Evolutionary conservation across 805 yeast species (phyloP).

Genomic region (Suhomyces canberraensis): DNA sequence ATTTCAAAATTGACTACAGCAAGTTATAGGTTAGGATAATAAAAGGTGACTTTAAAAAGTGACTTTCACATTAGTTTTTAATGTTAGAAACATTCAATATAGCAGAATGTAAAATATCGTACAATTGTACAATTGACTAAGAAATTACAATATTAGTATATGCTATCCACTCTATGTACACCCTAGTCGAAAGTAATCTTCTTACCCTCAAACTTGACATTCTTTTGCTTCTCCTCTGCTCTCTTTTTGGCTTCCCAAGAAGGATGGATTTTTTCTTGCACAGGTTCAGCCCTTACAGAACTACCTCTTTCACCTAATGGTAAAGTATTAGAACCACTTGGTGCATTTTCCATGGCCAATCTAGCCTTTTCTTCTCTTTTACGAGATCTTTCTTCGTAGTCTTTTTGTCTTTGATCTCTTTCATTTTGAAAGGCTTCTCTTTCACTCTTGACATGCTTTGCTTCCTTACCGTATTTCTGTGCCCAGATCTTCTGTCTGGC

Average conservation of each 20-base stretch:
- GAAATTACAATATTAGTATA: background rate
- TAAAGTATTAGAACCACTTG: slow-evolving; percentile 37
- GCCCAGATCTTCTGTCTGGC: slow-evolving; percentile 98
- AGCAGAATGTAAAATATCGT: background rate
- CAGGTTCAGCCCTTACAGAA: slow-evolving; percentile 4
- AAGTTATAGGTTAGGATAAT: slow-evolving; percentile 11
- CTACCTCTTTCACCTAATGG: slow-evolving; percentile 36
- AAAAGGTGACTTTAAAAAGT: background rate
- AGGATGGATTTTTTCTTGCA: slow-evolving; percentile 61
- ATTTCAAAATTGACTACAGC: slow-evolving; percentile 26
- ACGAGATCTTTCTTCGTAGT: slow-evolving; percentile 68
- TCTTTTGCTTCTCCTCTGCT: slow-evolving; percentile 63
- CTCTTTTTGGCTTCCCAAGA: slow-evolving; percentile 92
- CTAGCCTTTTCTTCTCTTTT: slow-evolving; percentile 58
- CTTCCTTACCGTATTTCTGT: slow-evolving; percentile 74
- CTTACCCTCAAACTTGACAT: slow-evolving; percentile 76
- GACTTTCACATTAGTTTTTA: no score
- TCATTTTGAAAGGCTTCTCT: slow-evolving; percentile 51
- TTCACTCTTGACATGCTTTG: slow-evolving; percentile 78
- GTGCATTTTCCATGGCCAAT: slow-evolving; percentile 20
- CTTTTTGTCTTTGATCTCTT: slow-evolving; percentile 56
- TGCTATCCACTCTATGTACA: no score
- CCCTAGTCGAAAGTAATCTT: slow-evolving; percentile 71
- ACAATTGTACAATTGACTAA: background rate
- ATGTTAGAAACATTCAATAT: background rate